phyloP scores from a whole-genome alignment of 441 rosid genomes.

The Jatropha multifida region DNA sequence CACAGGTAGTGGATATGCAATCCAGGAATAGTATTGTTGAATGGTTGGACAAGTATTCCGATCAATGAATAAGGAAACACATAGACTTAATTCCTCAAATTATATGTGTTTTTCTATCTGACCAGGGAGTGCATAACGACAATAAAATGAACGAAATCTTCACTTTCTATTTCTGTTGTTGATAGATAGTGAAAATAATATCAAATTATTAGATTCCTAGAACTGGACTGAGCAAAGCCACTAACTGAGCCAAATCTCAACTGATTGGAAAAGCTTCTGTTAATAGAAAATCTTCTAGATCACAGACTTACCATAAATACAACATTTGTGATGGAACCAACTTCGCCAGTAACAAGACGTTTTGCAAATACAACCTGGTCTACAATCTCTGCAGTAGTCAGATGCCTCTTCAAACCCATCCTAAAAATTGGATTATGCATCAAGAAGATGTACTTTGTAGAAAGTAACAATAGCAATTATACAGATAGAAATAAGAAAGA shows the following conservation, averaged over 20 bases:
- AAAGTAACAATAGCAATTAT: not conserved
- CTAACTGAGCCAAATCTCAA: not conserved
- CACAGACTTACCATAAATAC: slow-evolving; percentile 78
- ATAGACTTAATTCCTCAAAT: not conserved
- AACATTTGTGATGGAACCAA: slow-evolving; percentile 73
- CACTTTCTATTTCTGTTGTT: not conserved
- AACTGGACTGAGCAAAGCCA: too few relatives aligned
- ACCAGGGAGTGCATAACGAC: not conserved
- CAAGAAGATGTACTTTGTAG: not conserved
- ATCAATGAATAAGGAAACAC: not conserved
- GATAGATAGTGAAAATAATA: not conserved
- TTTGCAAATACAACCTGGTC: slow-evolving; percentile 85
- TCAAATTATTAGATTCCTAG: not conserved
- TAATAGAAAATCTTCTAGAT: not conserved
- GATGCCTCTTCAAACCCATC: slow-evolving; percentile 88
- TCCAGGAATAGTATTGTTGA: not conserved
- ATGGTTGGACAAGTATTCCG: not conserved
- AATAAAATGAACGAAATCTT: slow-evolving; percentile 3
- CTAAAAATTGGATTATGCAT: slow-evolving; percentile 33
- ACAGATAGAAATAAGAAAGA: slow-evolving; percentile 6
- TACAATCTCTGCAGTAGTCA: slow-evolving; percentile 81
- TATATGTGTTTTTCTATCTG: not conserved
- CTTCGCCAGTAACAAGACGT: slow-evolving; percentile 55
- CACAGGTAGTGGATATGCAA: not conserved
- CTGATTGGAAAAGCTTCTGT: not conserved